These are phyloP conservation scores for Sphagnum fallax DNA, from an alignment of 228 moss, liverwort and hornwort genomes.

Conservation along the genomic window DNA sequence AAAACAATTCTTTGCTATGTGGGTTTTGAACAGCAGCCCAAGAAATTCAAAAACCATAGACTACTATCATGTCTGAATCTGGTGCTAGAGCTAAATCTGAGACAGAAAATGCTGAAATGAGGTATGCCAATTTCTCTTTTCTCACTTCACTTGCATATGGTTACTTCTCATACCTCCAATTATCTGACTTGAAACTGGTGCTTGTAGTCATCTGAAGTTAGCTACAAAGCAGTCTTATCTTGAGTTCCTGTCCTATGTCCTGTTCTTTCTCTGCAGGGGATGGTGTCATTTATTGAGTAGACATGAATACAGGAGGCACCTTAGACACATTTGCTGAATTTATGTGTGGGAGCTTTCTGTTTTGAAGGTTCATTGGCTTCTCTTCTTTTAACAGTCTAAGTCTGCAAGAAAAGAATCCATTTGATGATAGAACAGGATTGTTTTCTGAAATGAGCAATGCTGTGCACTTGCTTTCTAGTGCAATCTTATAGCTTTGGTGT, in stretches of 20 bases:
- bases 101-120: constrained; percentile 98
- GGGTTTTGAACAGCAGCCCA: constrained; percentile 97
- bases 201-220: too few species aligned
- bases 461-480: neutral
- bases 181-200: too few species aligned
- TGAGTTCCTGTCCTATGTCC: too few species aligned
- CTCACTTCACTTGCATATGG: too few species aligned
- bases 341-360: constrained; percentile 91
- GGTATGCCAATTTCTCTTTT: constrained; percentile 21
- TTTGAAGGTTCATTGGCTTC: constrained; percentile 50
- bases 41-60: constrained; percentile 63
- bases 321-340: constrained; percentile 74
- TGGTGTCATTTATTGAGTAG: constrained; percentile 80
- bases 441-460: neutral
- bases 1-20: constrained; percentile 78
- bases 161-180: too few species aligned
- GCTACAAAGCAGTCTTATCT: too few species aligned
- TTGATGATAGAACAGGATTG: neutral
- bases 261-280: constrained; percentile 48
- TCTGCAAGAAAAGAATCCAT: too few species aligned
- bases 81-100: constrained; percentile 96
- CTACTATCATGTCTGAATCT: constrained; percentile 68
- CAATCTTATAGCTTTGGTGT: constrained; percentile 5
- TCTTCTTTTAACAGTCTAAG: too few species aligned
- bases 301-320: constrained; percentile 83